Evolutionary conservation across 208 protist genomes (phyloP), one percentile per base, ranked within the genome.

Genomic region (Acanthamoeba sp.): DNA sequence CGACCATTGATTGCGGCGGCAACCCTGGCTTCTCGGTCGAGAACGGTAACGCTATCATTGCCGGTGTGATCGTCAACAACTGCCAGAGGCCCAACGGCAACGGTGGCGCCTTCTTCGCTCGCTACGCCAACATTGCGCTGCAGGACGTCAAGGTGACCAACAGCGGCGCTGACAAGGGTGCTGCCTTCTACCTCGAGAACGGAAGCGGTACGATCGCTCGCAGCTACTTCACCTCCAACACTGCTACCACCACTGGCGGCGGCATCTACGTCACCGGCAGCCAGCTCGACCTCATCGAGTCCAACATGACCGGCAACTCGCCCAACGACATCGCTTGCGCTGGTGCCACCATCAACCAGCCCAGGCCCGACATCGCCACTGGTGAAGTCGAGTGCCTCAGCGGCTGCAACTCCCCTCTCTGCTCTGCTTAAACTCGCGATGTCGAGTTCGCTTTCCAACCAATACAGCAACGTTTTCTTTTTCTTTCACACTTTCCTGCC

Each of bases 291-390:
- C 57, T 66, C 57, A 66, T 66, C 57, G 57, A 66, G 57, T 66
- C 57, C 57, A 66, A 66, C 57, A 66, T 66, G 57, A 66, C 57
- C 10, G 57, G 57, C 57, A 66, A 66, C 57, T 66, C 57, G 57
- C 57, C 57, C 27, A 66, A 66, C 57, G 57, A 66, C 29, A 66
- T 66, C 57, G n/a, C 57, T 32, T 66, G 57, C 10, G 57, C 20
- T 16, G 57, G 57, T 2, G 57, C 57, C 27, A 32, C n/a, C 57
- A 66, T 66, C 57, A 66, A 32, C 57, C 57, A 34, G 57, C 57
- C 57, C 57, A 27, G 57, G n/a, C 57, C 57, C 7, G 57, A 18
- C 57, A 66, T 66, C 57, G 57, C 0, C 24, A 66, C 57, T 27
- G 57, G 57, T 66, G 20, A 6, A 32, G 57, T 66, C 3, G 27